Conservation (phyloP, 148 eudicot genomes). For the Fagopyrum tataricum region DNA sequence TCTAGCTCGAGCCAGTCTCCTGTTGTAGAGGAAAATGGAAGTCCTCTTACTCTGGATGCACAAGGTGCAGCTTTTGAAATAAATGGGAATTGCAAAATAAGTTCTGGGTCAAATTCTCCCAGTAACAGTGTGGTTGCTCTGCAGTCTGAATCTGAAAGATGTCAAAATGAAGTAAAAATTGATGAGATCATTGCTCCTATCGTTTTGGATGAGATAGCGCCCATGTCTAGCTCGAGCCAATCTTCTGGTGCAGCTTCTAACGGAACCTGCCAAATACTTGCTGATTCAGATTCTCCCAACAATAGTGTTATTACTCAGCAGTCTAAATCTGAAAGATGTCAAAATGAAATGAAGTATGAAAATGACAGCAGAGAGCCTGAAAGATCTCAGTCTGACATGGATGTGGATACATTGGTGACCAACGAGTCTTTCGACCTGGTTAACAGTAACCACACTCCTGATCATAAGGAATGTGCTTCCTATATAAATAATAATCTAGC, state of each 20-base stretch:
- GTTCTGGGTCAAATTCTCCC: neutral
- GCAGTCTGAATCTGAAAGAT: neutral
- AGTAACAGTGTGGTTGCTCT: neutral
- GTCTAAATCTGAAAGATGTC: neutral
- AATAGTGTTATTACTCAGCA: neutral
- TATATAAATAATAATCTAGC: neutral
- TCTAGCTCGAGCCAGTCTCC: slow-evolving; percentile 1
- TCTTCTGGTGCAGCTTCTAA: neutral
- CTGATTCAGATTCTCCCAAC: neutral
- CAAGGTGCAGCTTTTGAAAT: neutral
- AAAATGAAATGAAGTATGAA: slow-evolving; percentile 5
- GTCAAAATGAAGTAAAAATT: neutral
- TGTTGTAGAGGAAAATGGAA: slow-evolving; percentile 3
- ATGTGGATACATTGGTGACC: neutral
- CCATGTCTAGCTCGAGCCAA: slow-evolving; percentile 2
- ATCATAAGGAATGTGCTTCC: neutral
- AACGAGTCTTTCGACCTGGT: neutral
- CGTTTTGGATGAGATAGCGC: neutral
- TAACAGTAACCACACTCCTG: neutral
- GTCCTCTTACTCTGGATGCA: neutral
- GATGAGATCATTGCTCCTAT: neutral
- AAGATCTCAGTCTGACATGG: neutral
- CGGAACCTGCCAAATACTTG: neutral
- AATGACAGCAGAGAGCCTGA: slow-evolving; percentile 1
- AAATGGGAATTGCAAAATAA: neutral